Percentiles rank a stretch among this genome's conserved stretches.
Evolutionary conservation across 2,329 filamentous ascomycete species (phyloP).

Genomic region (Trichoderma sp.): DNA sequence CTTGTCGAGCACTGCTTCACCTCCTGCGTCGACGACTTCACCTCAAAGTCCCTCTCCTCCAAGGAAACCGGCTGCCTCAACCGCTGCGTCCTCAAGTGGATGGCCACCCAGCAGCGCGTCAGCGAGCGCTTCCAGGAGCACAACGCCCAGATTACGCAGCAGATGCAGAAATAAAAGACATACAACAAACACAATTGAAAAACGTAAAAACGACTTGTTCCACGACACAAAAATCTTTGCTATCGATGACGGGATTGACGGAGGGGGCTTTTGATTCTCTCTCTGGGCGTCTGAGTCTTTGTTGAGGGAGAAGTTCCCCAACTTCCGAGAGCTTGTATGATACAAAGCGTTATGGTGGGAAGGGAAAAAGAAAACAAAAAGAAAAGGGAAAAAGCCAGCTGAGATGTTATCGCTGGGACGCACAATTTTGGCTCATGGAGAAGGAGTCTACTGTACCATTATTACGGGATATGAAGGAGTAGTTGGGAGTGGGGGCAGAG

Average conservation of each 20-base stretch:
- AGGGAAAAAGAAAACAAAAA: background rate
- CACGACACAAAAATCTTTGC: background rate
- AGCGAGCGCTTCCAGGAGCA: conserved; percentile 84
- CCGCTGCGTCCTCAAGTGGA: conserved; percentile 94
- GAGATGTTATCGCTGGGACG: background rate
- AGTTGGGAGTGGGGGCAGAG: background rate
- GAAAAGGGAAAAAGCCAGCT: background rate
- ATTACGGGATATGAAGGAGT: background rate
- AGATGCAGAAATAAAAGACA: conserved; percentile 47
- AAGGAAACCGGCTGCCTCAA: conserved; percentile 91
- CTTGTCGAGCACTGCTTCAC: conserved; percentile 86
- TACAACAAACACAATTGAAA: background rate
- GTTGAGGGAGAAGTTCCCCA: background rate
- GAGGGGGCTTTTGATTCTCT: background rate
- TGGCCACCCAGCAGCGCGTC: conserved; percentile 87
- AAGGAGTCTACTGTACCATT: conserved; percentile 15
- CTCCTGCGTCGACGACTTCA: conserved; percentile 98
- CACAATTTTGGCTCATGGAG: background rate
- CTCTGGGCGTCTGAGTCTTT: background rate
- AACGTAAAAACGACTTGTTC: background rate
- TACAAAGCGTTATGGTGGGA: background rate
- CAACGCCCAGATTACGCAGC: conserved; percentile 60
- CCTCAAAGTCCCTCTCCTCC: conserved; percentile 86
- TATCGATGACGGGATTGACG: background rate
- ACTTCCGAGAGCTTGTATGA: background rate